Conservation (phyloP, 1,284 basidiomycete species). For the Spongiforma sp. region DNA sequence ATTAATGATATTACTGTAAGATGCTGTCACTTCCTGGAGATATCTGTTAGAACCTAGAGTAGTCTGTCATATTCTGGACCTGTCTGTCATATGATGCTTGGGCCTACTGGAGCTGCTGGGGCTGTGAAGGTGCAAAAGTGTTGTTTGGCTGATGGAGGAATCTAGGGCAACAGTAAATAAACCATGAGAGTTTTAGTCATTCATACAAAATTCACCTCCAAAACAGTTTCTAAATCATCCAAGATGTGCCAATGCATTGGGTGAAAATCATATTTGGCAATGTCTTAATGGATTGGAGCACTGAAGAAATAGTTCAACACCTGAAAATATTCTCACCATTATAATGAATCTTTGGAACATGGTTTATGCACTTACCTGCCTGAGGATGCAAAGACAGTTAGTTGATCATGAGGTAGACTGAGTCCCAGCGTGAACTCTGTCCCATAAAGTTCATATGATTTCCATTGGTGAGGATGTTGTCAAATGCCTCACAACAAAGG, state of each 20-base stretch:
- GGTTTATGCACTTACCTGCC: background rate
- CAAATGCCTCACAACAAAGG: background rate
- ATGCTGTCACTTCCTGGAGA: no score
- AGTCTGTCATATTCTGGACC: no score
- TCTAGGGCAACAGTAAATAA: no score
- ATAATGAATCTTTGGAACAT: background rate
- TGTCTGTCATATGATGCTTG: no score
- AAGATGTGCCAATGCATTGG: background rate
- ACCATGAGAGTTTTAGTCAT: no score
- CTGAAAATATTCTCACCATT: background rate
- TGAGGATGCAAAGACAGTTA: background rate
- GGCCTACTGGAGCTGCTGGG: no score
- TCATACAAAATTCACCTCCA: no score
- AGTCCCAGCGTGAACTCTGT: background rate
- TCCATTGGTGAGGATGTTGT: background rate
- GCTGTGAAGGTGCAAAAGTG: no score
- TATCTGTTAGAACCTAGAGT: no score
- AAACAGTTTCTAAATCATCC: background rate
- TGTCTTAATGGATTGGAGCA: background rate
- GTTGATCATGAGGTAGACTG: background rate
- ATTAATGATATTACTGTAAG: no score
- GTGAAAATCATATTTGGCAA: background rate
- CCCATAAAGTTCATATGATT: background rate
- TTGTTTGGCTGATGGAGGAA: no score
- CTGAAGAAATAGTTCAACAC: background rate